Evolutionary conservation across 257 asterid species (phyloP).

Genomic region (Paulownia fortunei): DNA sequence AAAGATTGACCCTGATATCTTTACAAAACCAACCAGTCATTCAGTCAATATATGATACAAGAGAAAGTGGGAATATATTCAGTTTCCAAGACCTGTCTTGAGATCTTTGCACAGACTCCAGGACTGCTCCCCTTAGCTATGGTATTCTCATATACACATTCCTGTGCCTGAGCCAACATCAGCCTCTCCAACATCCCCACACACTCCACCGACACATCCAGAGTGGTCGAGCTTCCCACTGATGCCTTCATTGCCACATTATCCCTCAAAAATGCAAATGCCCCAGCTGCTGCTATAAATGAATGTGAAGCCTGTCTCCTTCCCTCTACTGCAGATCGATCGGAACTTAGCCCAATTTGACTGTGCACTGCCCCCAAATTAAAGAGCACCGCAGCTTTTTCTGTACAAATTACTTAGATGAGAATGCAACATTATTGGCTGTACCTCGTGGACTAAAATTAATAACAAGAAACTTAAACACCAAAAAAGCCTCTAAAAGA

Average conservation of each 20-base stretch:
- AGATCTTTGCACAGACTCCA: constrained; percentile 91
- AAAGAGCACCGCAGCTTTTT: constrained; percentile 95
- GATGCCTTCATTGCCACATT: constrained; percentile 91
- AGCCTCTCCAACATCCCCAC: constrained; percentile 96
- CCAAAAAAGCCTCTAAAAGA: not conserved
- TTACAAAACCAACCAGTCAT: not conserved
- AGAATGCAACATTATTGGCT: not conserved
- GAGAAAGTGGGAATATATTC: constrained; percentile 9
- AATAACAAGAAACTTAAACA: not conserved
- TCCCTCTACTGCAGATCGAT: constrained; percentile 89
- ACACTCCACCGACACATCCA: constrained; percentile 90
- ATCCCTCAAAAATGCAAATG: constrained; percentile 85
- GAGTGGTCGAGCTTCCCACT: constrained; percentile 74
- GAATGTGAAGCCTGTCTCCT: constrained; percentile 96
- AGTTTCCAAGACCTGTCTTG: constrained; percentile 77
- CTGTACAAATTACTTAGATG: constrained; percentile 57
- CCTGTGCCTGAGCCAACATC: constrained; percentile 99
- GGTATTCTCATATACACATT: constrained; percentile 93
- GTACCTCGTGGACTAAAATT: not conserved
- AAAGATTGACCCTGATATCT: not conserved
- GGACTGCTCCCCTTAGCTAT: constrained; percentile 95
- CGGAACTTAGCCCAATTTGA: constrained; percentile 89
- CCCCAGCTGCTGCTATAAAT: constrained; percentile 94
- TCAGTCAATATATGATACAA: constrained; percentile 1
- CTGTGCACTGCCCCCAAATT: constrained; percentile 95